A percentile compares a stretch with the other conserved stretches of the same genome.
These are phyloP conservation scores for Inga oerstediana DNA, from an alignment of 306 rosid species.

Conservation along the genomic window DNA sequence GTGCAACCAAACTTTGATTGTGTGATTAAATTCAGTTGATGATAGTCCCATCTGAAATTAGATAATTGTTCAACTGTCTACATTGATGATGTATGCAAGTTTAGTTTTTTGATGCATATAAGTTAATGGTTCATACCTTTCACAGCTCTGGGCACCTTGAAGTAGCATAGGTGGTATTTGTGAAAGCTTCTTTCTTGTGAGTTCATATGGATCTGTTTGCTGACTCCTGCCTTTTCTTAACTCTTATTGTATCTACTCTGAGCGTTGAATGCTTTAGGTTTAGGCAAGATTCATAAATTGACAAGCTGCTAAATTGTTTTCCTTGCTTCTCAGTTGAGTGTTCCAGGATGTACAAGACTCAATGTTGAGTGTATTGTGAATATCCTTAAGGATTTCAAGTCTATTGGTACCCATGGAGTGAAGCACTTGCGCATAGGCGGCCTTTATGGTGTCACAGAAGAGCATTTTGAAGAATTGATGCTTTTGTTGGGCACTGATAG, in stretches of 20 bases:
- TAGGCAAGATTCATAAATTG: background rate
- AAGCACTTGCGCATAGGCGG: constrained; percentile 86
- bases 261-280: background rate
- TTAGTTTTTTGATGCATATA: background rate
- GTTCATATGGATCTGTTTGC: background rate
- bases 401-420: constrained; percentile 57
- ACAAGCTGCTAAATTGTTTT: constrained; percentile 23
- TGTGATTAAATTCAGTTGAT: background rate
- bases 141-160: constrained; percentile 27
- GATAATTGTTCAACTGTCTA: background rate
- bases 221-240: background rate
- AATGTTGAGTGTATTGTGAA: constrained; percentile 75
- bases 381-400: constrained; percentile 64
- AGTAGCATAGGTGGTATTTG: background rate
- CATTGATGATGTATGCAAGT: background rate
- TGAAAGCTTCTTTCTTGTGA: constrained; percentile 18
- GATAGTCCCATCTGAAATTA: background rate
- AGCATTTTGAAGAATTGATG: constrained; percentile 76
- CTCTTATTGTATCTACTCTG: constrained; percentile 6
- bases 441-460: constrained; percentile 66
- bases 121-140: background rate
- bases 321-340: constrained; percentile 65
- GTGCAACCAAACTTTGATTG: background rate
- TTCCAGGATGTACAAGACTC: constrained; percentile 92
- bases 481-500: constrained; percentile 60